Evolutionary conservation across 176 grass and related monocot species (phyloP), one percentile per base, ranked within the genome.

Genomic region (Oryza meridionalis): DNA sequence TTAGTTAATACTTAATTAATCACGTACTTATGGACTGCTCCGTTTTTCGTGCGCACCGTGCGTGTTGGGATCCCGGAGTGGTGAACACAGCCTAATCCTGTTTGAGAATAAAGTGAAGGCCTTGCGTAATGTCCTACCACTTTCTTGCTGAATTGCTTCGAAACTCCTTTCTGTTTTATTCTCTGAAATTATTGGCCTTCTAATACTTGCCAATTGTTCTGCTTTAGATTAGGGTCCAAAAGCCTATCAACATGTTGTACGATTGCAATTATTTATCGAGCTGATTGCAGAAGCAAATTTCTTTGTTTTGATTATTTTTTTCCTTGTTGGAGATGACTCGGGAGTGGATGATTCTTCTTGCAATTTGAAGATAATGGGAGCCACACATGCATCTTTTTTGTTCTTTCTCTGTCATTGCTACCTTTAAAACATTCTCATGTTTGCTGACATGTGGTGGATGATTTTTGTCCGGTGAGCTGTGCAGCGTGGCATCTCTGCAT

Each of bases 401-500:
- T 21, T 73, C 59, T 64, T 13, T 9, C 24, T 62, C 9, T 7
- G 55, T 58, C 3, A 43, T 31, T 73, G 69, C 37, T 73, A 26
- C 70, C 26, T 43, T 74, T 83, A 65, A 33, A 24, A 74, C 64
- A 73, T 61, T 72, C 68, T 16, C 49, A 81, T 14, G 79, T 19
- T 4, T 38, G 67, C 79, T 29, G 78, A 38, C 45, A 21, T 69
- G 58, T 24, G n/a, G 11, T 51, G 66, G 65, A 80, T 80, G 77
- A 44, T 35, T 80, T 11, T 46, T 80, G 77, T n/a, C 64, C 44
- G 26, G 63, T 47, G 53, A 58, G 53, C 38, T 40, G 38, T 7
- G 38, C 46, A 49, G 46, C 6, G 51, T 55, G 51, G 51, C 51
- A 55, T 55, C 51, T 55, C 51, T 55, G 51, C 15, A 49, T 55